A percentile compares a stretch with the other conserved stretches of the same genome.
Evolutionary conservation across 2,329 filamentous ascomycete genomes (phyloP).

Genomic region (Venturia carpophila): DNA sequence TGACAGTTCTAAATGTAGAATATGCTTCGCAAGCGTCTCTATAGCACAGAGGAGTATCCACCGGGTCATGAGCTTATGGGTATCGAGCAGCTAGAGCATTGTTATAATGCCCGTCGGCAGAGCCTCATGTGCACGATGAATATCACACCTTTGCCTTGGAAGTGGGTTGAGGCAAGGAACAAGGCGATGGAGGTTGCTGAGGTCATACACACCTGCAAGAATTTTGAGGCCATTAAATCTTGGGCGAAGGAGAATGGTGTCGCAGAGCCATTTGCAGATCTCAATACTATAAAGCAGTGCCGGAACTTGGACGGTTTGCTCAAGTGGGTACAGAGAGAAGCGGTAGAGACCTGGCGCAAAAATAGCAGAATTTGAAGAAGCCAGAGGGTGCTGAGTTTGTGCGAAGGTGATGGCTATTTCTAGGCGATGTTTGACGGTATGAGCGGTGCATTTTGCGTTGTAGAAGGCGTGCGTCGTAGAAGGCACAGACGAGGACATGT

Average conservation of each 20-base stretch:
- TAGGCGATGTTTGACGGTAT: no score
- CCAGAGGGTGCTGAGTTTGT: no score
- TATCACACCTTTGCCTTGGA: constrained; percentile 1
- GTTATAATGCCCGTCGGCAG: neutral
- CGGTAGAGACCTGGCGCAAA: no score
- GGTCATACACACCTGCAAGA: constrained; percentile 45
- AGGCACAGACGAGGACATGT: no score
- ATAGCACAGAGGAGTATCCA: neutral
- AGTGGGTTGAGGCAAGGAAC: neutral
- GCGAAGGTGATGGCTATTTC: no score
- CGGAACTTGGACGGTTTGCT: no score
- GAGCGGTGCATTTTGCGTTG: no score
- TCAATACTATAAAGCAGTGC: no score
- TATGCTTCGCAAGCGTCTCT: constrained; percentile 1
- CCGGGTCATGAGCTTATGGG: neutral
- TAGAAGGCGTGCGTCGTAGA: no score
- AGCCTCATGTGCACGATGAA: neutral
- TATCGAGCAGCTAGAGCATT: constrained; percentile 1
- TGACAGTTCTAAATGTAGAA: neutral
- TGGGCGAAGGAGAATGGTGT: constrained; percentile 38
- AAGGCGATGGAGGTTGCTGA: neutral
- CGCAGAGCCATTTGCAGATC: no score
- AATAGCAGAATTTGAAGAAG: no score
- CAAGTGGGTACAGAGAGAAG: no score
- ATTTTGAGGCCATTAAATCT: constrained; percentile 45